These are phyloP conservation scores for Cryptococcus deneoformans DNA, from an alignment of 1,284 basidiomycete species.

Conservation along the genomic window DNA sequence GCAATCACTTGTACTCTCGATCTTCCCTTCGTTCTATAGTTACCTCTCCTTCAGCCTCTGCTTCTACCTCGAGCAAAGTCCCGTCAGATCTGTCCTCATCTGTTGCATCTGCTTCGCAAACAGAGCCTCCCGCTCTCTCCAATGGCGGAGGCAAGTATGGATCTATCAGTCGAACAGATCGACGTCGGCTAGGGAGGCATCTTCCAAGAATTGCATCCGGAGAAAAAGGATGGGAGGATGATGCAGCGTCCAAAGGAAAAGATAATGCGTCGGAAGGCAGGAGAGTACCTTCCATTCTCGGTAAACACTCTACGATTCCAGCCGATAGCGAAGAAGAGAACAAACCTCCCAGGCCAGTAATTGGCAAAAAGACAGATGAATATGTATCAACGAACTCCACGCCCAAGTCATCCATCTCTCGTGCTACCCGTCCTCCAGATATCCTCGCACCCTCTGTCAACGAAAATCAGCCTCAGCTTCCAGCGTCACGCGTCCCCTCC, in stretches of 20 bases:
- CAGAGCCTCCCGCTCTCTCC: conserved; percentile 1
- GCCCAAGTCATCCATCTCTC: conserved; percentile 4
- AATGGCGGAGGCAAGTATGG: conserved; percentile 34
- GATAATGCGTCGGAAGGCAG: conserved; percentile 11
- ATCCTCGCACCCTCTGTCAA: conserved; percentile 23
- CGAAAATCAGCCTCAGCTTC: conserved; percentile 16
- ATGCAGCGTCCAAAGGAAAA: conserved; percentile 14
- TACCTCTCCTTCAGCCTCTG: conserved; percentile 20
- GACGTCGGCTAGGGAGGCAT: conserved; percentile 47
- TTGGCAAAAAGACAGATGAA: conserved; percentile 1
- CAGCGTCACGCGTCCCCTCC: conserved; percentile 10
- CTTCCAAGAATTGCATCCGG: conserved; percentile 50
- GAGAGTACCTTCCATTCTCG: conserved; percentile 26
- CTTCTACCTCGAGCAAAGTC: conserved; percentile 15
- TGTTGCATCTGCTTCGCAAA: conserved; percentile 5
- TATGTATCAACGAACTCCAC: not conserved
- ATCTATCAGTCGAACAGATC: conserved; percentile 40
- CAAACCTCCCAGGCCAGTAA: conserved; percentile 1
- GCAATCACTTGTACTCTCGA: conserved; percentile 2
- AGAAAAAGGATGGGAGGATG: conserved; percentile 44
- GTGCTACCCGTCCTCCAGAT: conserved; percentile 13
- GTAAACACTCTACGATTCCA: conserved; percentile 11
- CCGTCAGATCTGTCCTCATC: conserved; percentile 25
- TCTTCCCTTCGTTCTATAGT: conserved; percentile 16
- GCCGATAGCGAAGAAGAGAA: conserved; percentile 7